Percentiles rank a stretch among this genome's conserved stretches.
Evolutionary conservation across 192 early-diverging fungal species (phyloP).

Genomic region (Entomortierella chlamydospora): DNA sequence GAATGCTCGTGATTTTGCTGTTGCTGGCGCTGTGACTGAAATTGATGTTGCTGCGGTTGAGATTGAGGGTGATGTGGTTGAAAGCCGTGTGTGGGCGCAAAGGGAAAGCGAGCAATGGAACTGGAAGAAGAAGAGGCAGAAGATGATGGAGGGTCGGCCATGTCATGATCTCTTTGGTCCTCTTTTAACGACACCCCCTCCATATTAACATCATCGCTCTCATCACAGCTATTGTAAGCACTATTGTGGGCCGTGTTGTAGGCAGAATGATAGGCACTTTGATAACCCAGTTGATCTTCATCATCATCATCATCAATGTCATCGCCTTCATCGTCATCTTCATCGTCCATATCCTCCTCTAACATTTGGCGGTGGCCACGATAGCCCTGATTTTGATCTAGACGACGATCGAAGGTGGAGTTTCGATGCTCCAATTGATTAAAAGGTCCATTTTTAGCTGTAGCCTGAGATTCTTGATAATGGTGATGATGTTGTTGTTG

Average conservation of each 20-base stretch:
- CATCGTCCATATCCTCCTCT: conserved; percentile 22
- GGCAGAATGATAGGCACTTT: conserved; percentile 33
- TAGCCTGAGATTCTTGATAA: not conserved
- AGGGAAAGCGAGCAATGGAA: conserved; percentile 7
- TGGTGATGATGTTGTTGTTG: not conserved
- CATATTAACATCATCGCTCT: conserved; percentile 50
- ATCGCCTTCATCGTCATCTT: conserved; percentile 28
- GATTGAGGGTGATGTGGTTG: not conserved
- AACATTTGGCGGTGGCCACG: conserved; percentile 17
- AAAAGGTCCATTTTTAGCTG: conserved; percentile 3
- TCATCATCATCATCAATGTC: conserved; percentile 32
- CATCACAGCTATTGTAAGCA: conserved; percentile 45
- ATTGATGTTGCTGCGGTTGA: conserved; percentile 21
- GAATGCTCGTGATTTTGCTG: conserved; percentile 5
- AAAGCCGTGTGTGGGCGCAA: not conserved
- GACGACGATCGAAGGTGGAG: conserved; percentile 1
- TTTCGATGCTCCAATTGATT: not conserved
- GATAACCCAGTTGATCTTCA: conserved; percentile 27
- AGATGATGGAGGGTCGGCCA: conserved; percentile 39
- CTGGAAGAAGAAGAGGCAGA: conserved; percentile 18
- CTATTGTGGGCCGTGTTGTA: conserved; percentile 43
- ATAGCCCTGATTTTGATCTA: conserved; percentile 14
- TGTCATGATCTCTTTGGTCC: conserved; percentile 35
- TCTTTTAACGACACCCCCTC: conserved; percentile 38
- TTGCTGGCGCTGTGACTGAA: conserved; percentile 11